Base-by-base conservation (phyloP, 805 yeast species). In the Kazachstania africana region DNA sequence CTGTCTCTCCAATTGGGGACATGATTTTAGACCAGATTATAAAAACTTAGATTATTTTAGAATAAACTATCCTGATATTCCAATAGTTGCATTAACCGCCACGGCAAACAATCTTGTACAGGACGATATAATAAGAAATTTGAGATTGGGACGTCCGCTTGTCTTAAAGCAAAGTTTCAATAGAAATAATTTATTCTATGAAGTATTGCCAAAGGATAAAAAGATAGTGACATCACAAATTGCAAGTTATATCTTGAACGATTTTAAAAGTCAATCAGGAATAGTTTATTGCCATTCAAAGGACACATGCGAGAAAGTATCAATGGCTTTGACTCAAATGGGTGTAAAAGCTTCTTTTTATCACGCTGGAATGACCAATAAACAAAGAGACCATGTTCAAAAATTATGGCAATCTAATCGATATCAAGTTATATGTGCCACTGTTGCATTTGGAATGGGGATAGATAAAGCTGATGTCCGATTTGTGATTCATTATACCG, bases 371-470 rank as follows among this genome's bases (percentile, higher is more conserved):
- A 75, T 91, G 91, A 63, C 68, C 8, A 66, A 87, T 0, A 80
- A 79, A 10, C 84, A 78, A 19, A 65, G 97, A 36, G 58, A 70
- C 14, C 40, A 53, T 3, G 73, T 84, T n/a, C 98, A 91, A 55
- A 61, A 61, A 15, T 62, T 59, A 20, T 91, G 98, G 98, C 98
- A 91, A 53, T 50, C 59, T 2, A 78, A 79, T 34, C 52, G 56
- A 14, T 59, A 78, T 15, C 78, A 77, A 48, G 78, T 87, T 1
- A 85, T 91, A 10, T 88, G 96, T 60, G 98, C 98, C 0, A 91
- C 98, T 0, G 80, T 91, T 46, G 98, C 98, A 0, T 91, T 91
- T 65, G 98, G 98, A 17, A 91, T 91, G 98, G 98, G 98, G 29
- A 88, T 91, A 35, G 98, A 91, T 58, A 91, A 91, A 53, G 81